Conservation (phyloP, 331 rosid species). For the Rhamnella rubrinervis region DNA sequence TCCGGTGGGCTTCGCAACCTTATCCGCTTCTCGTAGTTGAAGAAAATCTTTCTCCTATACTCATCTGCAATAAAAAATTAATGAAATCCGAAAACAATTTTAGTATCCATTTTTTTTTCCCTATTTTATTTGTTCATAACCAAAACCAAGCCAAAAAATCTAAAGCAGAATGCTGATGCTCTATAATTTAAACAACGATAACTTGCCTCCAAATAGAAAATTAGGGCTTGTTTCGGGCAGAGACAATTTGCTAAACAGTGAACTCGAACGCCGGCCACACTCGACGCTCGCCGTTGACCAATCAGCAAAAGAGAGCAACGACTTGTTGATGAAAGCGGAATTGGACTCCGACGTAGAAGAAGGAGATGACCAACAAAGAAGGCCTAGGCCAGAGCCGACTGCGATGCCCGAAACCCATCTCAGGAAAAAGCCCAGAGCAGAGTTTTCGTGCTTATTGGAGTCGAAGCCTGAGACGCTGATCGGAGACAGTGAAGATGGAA, state of each 20-base stretch:
- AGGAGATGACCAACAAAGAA: constrained; percentile 48
- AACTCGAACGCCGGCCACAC: constrained; percentile 22
- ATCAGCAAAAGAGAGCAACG: constrained; percentile 25
- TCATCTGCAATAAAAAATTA: constrained; percentile 47
- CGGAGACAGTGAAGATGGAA: constrained; percentile 25
- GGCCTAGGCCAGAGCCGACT: constrained; percentile 49
- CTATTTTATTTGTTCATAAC: not conserved
- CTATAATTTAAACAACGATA: not conserved
- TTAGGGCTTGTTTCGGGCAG: constrained; percentile 42
- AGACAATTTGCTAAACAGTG: constrained; percentile 42
- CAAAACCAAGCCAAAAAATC: not conserved
- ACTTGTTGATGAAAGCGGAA: constrained; percentile 4
- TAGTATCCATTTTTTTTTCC: not conserved
- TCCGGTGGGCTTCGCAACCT: constrained; percentile 82
- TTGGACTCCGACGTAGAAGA: constrained; percentile 22
- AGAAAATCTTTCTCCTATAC: constrained; percentile 81
- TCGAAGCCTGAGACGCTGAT: constrained; percentile 10
- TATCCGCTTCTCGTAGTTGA: constrained; percentile 89
- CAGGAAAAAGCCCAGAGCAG: constrained; percentile 16
- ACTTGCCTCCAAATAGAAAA: constrained; percentile 53
- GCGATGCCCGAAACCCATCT: constrained; percentile 42
- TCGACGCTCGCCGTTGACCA: constrained; percentile 28
- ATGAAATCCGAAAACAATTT: not conserved
- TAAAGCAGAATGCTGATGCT: too few species aligned
- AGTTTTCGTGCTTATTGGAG: constrained; percentile 1